Base-by-base conservation (phyloP, 2,329 filamentous ascomycete species). In the Fusarium sp. region DNA sequence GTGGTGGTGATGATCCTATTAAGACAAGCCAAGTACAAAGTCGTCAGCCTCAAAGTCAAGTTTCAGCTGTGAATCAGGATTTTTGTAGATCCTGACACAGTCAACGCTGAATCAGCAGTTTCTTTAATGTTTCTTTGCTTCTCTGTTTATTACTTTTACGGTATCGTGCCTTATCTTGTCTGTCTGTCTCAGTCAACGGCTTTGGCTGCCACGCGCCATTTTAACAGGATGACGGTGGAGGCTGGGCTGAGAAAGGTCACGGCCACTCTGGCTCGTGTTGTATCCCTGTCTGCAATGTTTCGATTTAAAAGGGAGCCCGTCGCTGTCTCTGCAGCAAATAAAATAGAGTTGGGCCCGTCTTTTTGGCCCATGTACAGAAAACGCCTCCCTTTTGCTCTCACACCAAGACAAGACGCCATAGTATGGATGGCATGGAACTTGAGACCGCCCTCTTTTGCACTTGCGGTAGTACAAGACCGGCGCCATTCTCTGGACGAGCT, bases 191-290 rank as follows among this genome's bases (percentile, higher is more conserved):
- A 12, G 23, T 4, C 17, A 35, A 41, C 49, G 45, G 45, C 55
- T 48, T 38, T 53, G 66, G 49, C 41, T 74, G 78, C 66, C 78
- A 80, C 12, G 78, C 79, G 57, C 69, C 69, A 71, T 73, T 59
- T 52, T 64, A 53, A 50, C 60, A 37, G 57, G 57, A 67, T 73
- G 61, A 62, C 48, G 60, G 64, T 40, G 48, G 46, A 59, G 59
- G 49, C 59, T 49, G 48, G 44, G 48, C 50, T 67, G 64, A 55
- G 38, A 44, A 41, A 49, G 26, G 45, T 20, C 48, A 30, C 38
- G 48, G 32, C 17, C 35, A 27, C 33, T 40, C 32, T 30, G 30
- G 59, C 65, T 62, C 64, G 64, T 67, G 64, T 67, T 20, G 64
- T 15, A 67, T 65, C 71, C 55, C 66, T 72, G 69, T 61, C 32